Evolutionary conservation across 1,284 basidiomycete genomes (phyloP), one percentile per base, ranked within the genome.

Genomic region (Clitocybe nebularis): DNA sequence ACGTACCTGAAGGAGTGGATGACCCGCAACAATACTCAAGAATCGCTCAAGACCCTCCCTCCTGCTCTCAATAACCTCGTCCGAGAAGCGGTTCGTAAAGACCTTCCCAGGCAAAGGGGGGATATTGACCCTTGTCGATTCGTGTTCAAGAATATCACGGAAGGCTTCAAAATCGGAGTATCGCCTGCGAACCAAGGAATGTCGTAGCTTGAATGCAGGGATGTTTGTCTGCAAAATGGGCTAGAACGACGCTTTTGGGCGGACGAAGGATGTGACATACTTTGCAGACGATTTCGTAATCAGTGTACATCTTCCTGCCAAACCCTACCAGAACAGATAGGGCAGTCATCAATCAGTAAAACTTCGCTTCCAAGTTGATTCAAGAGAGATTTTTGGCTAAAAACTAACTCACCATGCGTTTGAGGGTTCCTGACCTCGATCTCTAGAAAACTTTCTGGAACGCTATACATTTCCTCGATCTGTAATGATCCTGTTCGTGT

Each of bases 81-180:
- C 95, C 10, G 93, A 94, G 70, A 99, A 99, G 22, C 95, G 78
- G 63, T 93, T 94, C 21, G 91, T 93, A 67, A 95, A 95, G 36
- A 94, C 87, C 67, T 99, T 99, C 45, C 95, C 95, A 1, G 95
- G 96, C 30, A 99, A 80, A 16, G 92, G 81, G 0, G 95, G 95
- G 57, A 99, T 98, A 66, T 97, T 99, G 52, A 99, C 96, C 19
- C 96, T 77, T 4, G 93, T 97, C 7, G 86, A 89, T 68, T 99
- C 95, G 53, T 93, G 84, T 68, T 99, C 96, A 36, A 99, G 82
- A 57, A 97, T 91, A 64, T 99, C 95, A 39, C 94, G 83, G 74
- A 99, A 99, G 4, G 95, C 94, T 64, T 99, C 95, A 62, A 99
- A 99, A 67, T 99, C 95, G 36, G 93, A 96, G 65, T 99, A 99